phyloP scores from a whole-genome alignment of 306 rosid species.

The Pterocarpus santalinus region DNA sequence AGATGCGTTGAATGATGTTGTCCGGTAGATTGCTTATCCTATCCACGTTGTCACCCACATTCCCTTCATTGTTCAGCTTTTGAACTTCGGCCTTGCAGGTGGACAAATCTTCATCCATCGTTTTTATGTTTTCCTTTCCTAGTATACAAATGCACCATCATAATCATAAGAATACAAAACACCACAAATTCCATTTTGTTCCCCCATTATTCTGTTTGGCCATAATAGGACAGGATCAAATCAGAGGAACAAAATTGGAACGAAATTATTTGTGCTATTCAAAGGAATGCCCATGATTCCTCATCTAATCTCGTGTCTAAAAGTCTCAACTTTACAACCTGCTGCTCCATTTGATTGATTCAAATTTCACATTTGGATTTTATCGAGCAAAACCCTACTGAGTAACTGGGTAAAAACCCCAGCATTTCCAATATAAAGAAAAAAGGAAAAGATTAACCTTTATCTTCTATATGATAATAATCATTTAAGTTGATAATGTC shows the following conservation, averaged over 20 bases:
- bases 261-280: neutral
- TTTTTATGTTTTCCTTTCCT: conserved; percentile 7
- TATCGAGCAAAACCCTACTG: conserved; percentile 14
- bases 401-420: neutral
- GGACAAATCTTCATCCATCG: conserved; percentile 27
- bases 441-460: neutral
- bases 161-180: conserved; percentile 15
- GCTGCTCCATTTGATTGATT: neutral
- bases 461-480: neutral
- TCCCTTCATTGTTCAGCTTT: neutral
- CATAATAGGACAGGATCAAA: neutral
- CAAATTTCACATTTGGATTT: neutral
- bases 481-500: neutral
- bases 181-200: neutral
- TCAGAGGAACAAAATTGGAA: conserved; percentile 2
- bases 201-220: neutral
- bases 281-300: neutral
- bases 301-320: neutral
- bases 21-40: conserved; percentile 36
- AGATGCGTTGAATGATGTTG: conserved; percentile 8
- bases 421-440: neutral
- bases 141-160: conserved; percentile 16
- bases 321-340: neutral
- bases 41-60: neutral
- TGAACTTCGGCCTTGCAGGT: neutral